Percentiles rank a stretch among this genome's conserved stretches.
These are phyloP conservation scores for Beta vulgaris DNA, from an alignment of 148 eudicot species.

Conservation along the genomic window DNA sequence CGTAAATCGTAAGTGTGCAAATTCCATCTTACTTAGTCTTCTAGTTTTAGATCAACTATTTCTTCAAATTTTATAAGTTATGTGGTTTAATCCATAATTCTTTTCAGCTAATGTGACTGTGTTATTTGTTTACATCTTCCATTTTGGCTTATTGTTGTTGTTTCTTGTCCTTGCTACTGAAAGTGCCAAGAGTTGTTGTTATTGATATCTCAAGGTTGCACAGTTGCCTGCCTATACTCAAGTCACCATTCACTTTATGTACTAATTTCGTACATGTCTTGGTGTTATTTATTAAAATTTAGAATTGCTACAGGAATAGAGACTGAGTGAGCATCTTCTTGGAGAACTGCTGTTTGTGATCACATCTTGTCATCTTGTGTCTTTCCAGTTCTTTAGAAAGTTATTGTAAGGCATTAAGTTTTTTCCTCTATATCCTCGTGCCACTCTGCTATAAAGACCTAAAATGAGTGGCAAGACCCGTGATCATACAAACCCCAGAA, in stretches of 20 bases:
- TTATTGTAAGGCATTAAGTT: neutral
- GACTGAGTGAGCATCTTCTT: constrained; percentile 7
- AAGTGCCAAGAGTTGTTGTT: neutral
- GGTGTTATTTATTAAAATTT: neutral
- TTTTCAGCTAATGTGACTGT: neutral
- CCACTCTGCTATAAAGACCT: constrained; percentile 12
- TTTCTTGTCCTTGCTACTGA: constrained; percentile 5
- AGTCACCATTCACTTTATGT: neutral
- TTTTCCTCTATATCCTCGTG: constrained; percentile 3
- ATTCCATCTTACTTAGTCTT: too few species aligned
- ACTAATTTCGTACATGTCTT: neutral
- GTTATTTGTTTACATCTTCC: too few species aligned
- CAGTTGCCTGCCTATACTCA: neutral
- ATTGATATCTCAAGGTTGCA: neutral
- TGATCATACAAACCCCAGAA: constrained; percentile 31
- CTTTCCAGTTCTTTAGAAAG: neutral
- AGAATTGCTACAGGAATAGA: neutral
- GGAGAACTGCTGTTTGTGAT: neutral
- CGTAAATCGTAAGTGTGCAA: too few species aligned
- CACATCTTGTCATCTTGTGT: neutral
- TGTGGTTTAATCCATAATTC: too few species aligned
- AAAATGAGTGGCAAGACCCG: constrained; percentile 34
- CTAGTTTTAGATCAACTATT: too few species aligned
- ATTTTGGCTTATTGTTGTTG: neutral
- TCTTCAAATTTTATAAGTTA: too few species aligned